Conservation (phyloP, 345 rosid species). For the Crucihimalaya himalaica region DNA sequence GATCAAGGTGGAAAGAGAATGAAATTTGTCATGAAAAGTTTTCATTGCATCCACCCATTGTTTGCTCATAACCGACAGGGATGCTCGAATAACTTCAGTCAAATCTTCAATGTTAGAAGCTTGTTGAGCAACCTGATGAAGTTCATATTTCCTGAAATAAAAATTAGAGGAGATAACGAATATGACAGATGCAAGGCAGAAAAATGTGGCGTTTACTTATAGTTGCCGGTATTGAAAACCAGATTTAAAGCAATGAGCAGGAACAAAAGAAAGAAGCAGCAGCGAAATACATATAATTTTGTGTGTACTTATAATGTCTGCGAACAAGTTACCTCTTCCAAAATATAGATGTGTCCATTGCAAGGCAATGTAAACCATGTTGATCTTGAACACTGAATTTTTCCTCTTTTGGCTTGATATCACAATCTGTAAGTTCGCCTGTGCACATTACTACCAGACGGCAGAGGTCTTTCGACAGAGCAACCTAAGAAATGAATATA, state of each 20-base stretch:
- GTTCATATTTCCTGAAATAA: constrained; percentile 73
- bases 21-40: constrained; percentile 76
- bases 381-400: constrained; percentile 39
- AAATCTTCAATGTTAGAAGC: constrained; percentile 87
- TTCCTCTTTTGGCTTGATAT: constrained; percentile 40
- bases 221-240: neutral
- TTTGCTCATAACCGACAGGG: constrained; percentile 75
- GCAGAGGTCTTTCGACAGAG: constrained; percentile 89
- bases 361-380: constrained; percentile 72
- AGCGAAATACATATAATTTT: constrained; percentile 5
- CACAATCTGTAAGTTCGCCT: constrained; percentile 66
- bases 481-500: constrained; percentile 54
- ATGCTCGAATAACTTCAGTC: constrained; percentile 72
- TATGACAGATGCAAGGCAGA: constrained; percentile 5
- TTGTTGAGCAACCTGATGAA: constrained; percentile 93
- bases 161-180: neutral
- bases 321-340: constrained; percentile 59
- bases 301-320: constrained; percentile 24
- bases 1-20: constrained; percentile 68
- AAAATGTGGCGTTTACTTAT: neutral
- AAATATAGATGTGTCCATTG: constrained; percentile 84
- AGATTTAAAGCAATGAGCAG: neutral
- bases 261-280: constrained; percentile 12
- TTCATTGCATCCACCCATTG: constrained; percentile 92
- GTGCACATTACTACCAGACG: constrained; percentile 74